Conservation (phyloP, 352 stramenopile genomes). For the Phytopythium montanum region DNA sequence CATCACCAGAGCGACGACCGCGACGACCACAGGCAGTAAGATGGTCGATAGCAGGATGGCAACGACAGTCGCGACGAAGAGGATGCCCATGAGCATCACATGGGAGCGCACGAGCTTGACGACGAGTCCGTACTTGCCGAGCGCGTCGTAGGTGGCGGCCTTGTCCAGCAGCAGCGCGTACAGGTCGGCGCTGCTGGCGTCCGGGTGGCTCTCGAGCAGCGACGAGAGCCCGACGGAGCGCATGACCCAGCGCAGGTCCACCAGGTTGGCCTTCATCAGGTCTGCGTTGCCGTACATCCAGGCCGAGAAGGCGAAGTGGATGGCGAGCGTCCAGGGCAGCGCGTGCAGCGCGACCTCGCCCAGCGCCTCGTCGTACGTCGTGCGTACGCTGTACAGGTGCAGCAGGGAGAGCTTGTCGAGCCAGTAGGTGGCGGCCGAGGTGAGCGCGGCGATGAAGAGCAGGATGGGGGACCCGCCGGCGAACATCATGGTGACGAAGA, state of each 20-base stretch:
- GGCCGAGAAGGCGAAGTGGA: slow-evolving; percentile 70
- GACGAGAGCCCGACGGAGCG: slow-evolving; percentile 17
- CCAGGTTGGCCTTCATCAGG: slow-evolving; percentile 37
- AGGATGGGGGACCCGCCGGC: slow-evolving; percentile 74
- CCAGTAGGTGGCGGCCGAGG: slow-evolving; percentile 61
- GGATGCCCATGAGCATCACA: slow-evolving; percentile 42
- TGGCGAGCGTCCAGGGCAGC: slow-evolving; percentile 66
- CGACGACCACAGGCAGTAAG: slow-evolving; percentile 8
- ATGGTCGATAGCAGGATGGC: slow-evolving; percentile 35
- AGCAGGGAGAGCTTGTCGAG: slow-evolving; percentile 82
- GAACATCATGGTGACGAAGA: slow-evolving; percentile 85
- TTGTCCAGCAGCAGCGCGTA: slow-evolving; percentile 24
- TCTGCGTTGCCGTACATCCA: slow-evolving; percentile 86
- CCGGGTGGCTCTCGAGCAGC: slow-evolving; percentile 17
- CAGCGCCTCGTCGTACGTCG: slow-evolving; percentile 75
- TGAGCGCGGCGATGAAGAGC: slow-evolving; percentile 70
- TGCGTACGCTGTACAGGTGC: slow-evolving; percentile 73
- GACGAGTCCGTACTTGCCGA: slow-evolving; percentile 30
- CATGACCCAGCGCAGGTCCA: slow-evolving; percentile 32
- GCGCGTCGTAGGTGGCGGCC: slow-evolving; percentile 21
- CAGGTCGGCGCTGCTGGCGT: slow-evolving; percentile 23
- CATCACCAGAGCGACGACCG: not conserved
- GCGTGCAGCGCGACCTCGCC: slow-evolving; percentile 52
- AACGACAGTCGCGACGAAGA: slow-evolving; percentile 27
- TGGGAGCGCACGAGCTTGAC: slow-evolving; percentile 47